Conservation (phyloP, 495 filamentous ascomycete species). For the Podospora pseudopauciseta region DNA sequence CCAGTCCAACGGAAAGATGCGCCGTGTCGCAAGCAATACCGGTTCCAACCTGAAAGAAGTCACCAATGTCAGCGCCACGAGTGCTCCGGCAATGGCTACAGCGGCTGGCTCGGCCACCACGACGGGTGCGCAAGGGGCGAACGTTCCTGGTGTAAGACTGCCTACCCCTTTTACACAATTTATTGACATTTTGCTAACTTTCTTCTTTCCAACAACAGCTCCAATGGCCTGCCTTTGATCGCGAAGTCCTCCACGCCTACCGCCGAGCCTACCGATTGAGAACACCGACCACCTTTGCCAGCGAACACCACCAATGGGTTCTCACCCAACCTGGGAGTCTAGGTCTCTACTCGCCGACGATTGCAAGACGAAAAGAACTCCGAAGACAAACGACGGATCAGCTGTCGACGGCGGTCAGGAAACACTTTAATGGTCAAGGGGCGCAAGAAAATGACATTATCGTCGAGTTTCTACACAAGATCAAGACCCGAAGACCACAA, state of each 20-base stretch:
- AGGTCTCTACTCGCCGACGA: conserved; percentile 69
- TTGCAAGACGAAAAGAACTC: conserved; percentile 58
- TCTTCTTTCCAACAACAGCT: conserved; percentile 48
- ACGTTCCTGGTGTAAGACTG: conserved; percentile 31
- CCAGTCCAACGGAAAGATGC: conserved; percentile 44
- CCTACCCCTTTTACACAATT: not conserved
- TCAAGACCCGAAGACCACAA: conserved; percentile 45
- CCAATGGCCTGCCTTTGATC: conserved; percentile 69
- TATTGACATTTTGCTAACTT: conserved; percentile 19
- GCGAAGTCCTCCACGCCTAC: conserved; percentile 73
- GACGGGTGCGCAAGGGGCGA: conserved; percentile 20
- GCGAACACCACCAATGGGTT: conserved; percentile 65
- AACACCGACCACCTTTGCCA: conserved; percentile 66
- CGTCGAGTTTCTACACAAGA: conserved; percentile 82
- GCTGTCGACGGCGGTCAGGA: conserved; percentile 75
- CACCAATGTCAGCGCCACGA: conserved; percentile 30
- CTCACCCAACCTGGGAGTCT: conserved; percentile 64
- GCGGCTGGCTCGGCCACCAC: conserved; percentile 18
- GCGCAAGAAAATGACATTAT: conserved; percentile 85
- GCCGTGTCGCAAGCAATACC: conserved; percentile 44
- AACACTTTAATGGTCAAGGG: conserved; percentile 84
- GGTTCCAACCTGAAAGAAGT: conserved; percentile 44
- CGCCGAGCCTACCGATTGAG: conserved; percentile 71
- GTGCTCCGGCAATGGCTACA: conserved; percentile 25
- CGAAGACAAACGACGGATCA: conserved; percentile 71